Percentiles rank a stretch among this genome's conserved stretches.
phyloP scores from a whole-genome alignment of 2,329 filamentous ascomycete genomes.

The Corynespora cassiicola region DNA sequence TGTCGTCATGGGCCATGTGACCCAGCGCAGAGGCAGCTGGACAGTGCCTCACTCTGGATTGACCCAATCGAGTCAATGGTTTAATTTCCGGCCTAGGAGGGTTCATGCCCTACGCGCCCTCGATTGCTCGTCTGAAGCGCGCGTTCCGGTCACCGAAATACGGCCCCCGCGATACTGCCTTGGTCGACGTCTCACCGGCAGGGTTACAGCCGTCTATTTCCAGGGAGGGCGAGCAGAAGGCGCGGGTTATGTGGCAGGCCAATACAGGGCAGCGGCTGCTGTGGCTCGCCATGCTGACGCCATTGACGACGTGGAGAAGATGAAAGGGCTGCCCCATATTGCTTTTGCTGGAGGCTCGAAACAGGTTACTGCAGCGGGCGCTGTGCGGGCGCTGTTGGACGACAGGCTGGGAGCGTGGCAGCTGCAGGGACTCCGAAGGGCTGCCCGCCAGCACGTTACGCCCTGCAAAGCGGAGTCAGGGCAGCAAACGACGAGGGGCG shows the following conservation, averaged over 20 bases:
- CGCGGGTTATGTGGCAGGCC: constrained; percentile 11
- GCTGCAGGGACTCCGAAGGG: constrained; percentile 39
- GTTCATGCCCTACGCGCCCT: too few species aligned
- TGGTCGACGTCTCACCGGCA: not conserved
- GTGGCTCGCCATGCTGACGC: constrained; percentile 11
- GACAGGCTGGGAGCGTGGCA: constrained; percentile 31
- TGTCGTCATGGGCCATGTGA: too few species aligned
- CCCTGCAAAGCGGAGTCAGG: constrained; percentile 21
- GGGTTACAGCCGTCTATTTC: constrained; percentile 10
- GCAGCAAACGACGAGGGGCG: constrained; percentile 32
- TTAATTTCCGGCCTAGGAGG: too few species aligned
- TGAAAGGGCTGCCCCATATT: constrained; percentile 34
- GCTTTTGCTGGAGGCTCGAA: constrained; percentile 29
- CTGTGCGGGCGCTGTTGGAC: constrained; percentile 21
- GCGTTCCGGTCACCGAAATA: constrained; percentile 7
- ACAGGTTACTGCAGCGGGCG: constrained; percentile 28
- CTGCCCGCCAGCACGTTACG: constrained; percentile 16
- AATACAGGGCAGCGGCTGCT: constrained; percentile 10
- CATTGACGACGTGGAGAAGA: constrained; percentile 25
- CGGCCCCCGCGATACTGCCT: not conserved
- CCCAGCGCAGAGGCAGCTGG: too few species aligned
- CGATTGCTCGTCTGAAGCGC: constrained; percentile 3
- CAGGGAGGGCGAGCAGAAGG: constrained; percentile 18
- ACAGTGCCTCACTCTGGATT: too few species aligned
- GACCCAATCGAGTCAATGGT: too few species aligned